These are phyloP conservation scores for Colletotrichum agaves DNA, from an alignment of 2,329 filamentous ascomycete species.

Conservation along the genomic window DNA sequence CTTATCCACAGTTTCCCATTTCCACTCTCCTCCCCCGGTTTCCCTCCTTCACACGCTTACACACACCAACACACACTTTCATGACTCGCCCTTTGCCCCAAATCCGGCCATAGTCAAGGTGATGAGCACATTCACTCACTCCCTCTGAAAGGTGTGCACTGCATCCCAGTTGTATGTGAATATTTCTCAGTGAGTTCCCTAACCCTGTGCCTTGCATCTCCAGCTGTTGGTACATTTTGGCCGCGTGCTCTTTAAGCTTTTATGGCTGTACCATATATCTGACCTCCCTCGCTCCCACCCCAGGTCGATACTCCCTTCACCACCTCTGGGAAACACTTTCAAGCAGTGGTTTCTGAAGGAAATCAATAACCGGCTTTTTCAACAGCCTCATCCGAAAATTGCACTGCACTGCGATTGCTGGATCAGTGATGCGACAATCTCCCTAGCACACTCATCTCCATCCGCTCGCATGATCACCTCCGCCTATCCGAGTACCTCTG, in stretches of 20 bases:
- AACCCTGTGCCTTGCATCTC: background rate
- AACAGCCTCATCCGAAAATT: background rate
- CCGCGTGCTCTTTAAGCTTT: slow-evolving; percentile 15
- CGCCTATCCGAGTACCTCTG: slow-evolving; percentile 10
- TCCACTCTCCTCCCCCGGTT: slow-evolving; percentile 28
- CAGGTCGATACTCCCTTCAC: slow-evolving; percentile 13
- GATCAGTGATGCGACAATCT: slow-evolving; percentile 30
- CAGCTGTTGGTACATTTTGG: background rate
- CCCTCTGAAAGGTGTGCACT: slow-evolving; percentile 1
- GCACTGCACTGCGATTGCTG: background rate
- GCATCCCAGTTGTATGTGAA: background rate
- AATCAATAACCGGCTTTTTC: background rate
- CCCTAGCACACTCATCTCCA: slow-evolving; percentile 2
- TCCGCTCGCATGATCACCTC: slow-evolving; percentile 30
- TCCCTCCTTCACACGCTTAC: slow-evolving; percentile 20
- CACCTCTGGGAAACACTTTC: slow-evolving; percentile 13
- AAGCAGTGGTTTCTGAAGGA: background rate
- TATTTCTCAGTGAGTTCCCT: slow-evolving; percentile 11
- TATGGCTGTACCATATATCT: slow-evolving; percentile 26
- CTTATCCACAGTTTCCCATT: slow-evolving; percentile 35
- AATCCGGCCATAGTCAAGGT: slow-evolving; percentile 16
- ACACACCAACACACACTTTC: slow-evolving; percentile 9
- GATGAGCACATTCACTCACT: background rate
- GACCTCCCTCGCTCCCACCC: slow-evolving; percentile 15
- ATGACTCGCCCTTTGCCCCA: slow-evolving; percentile 30